Conservation (phyloP, 371 early-diverging fungal species). For the Rhizopus arrhizus region DNA sequence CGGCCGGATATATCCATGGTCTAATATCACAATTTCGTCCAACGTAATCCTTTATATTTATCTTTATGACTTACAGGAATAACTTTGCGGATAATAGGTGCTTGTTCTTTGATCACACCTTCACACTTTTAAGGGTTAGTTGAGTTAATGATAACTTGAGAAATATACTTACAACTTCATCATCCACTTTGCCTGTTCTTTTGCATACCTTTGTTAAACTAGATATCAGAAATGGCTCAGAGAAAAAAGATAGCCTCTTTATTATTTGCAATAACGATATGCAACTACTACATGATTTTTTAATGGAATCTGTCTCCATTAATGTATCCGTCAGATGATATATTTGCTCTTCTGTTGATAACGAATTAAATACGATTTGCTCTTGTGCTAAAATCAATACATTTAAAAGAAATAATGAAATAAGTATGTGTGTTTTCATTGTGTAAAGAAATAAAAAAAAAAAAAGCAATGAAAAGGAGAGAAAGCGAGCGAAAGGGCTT, state of each 20-base stretch:
- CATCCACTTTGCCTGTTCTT: slow-evolving; percentile 34
- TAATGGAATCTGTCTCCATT: slow-evolving; percentile 2
- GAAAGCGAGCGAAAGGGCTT: too few relatives aligned
- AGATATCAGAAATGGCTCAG: slow-evolving; percentile 2
- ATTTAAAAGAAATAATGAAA: too few relatives aligned
- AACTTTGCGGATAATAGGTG: slow-evolving; percentile 49
- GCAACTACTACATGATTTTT: slow-evolving; percentile 6
- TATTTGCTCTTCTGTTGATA: neutral
- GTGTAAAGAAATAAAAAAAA: too few relatives aligned
- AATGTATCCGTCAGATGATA: neutral
- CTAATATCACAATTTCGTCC: slow-evolving; percentile 16
- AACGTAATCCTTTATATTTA: neutral
- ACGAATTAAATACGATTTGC: neutral
- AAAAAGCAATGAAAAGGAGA: too few relatives aligned
- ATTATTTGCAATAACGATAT: slow-evolving; percentile 1
- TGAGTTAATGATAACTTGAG: too few relatives aligned
- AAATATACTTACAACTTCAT: slow-evolving; percentile 39
- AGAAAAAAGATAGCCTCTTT: slow-evolving; percentile 5
- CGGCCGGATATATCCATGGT: slow-evolving; percentile 53
- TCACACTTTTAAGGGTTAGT: slow-evolving; percentile 34
- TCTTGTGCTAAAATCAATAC: neutral
- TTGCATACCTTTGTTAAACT: slow-evolving; percentile 33
- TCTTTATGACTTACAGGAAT: slow-evolving; percentile 28
- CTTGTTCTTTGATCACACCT: slow-evolving; percentile 54
- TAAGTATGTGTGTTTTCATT: too few relatives aligned